These are phyloP conservation scores for Verticillium isaacii DNA, from an alignment of 2,329 filamentous ascomycete species.

Conservation along the genomic window DNA sequence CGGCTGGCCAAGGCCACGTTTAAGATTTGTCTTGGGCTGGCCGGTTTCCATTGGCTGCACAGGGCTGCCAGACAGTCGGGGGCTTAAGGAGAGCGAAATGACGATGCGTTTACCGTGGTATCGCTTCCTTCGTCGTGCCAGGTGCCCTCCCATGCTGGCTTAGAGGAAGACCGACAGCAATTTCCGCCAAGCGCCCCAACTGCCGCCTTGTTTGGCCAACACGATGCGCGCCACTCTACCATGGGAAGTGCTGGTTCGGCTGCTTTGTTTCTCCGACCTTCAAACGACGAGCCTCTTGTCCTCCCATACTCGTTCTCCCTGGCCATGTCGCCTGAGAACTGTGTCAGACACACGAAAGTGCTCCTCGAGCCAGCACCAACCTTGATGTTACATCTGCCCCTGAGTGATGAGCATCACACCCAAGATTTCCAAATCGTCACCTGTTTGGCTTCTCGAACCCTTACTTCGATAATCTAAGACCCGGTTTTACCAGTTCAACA, in stretches of 20 bases:
- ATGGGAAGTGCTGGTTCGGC: background rate
- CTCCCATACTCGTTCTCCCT: too few relatives aligned
- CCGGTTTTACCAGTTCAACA: background rate
- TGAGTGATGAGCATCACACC: background rate
- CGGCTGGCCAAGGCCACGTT: background rate
- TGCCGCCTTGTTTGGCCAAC: background rate
- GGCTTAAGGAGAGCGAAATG: background rate
- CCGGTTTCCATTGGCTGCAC: background rate
- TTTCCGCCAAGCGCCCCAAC: background rate
- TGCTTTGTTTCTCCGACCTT: background rate
- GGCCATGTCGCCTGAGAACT: too few relatives aligned
- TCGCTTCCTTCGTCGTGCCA: background rate
- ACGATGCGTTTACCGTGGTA: background rate
- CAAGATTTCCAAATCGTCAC: background rate
- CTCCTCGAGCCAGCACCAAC: background rate
- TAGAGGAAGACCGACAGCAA: background rate
- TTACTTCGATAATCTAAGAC: background rate
- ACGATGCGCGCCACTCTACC: background rate
- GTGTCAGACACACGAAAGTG: too few relatives aligned
- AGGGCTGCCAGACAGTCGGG: background rate
- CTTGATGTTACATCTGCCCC: background rate
- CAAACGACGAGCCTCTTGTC: background rate
- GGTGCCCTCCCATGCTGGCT: background rate
- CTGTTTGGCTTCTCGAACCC: background rate
- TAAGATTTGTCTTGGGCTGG: background rate